These are phyloP conservation scores for Isabelozyma heimii DNA, from an alignment of 805 yeast genomes.

Conservation along the genomic window DNA sequence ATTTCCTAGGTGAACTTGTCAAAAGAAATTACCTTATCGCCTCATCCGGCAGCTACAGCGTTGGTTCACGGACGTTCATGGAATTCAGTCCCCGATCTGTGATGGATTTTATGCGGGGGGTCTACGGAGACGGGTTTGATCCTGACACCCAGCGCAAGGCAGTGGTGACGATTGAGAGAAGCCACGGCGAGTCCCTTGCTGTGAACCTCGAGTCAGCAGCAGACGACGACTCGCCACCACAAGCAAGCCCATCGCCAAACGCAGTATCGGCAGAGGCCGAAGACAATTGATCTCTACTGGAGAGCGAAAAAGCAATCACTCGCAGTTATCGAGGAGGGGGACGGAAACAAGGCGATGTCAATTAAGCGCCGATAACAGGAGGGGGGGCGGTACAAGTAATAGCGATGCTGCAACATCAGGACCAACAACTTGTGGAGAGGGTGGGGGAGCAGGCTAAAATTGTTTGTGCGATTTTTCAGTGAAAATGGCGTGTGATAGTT, in stretches of 20 bases:
- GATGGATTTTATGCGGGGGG: conserved; percentile 17
- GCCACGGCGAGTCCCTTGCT: conserved; percentile 14
- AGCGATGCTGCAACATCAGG: not conserved
- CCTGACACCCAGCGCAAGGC: conserved; percentile 12
- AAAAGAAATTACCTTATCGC: conserved; percentile 27
- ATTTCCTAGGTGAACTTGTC: conserved; percentile 23
- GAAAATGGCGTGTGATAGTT: not conserved
- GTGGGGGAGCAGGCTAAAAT: not conserved
- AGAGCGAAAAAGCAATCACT: too few species aligned
- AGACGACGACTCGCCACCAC: conserved; percentile 1
- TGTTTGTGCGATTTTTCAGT: not conserved
- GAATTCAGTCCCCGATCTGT: conserved; percentile 33
- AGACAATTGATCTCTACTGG: too few species aligned
- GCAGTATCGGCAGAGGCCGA: too few species aligned
- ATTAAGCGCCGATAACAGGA: too few species aligned
- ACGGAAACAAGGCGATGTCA: too few species aligned
- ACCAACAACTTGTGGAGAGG: not conserved
- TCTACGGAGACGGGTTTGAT: conserved; percentile 24
- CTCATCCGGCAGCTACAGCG: conserved; percentile 17
- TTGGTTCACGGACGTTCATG: conserved; percentile 31
- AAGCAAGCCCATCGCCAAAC: not conserved
- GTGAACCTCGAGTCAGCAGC: conserved; percentile 3
- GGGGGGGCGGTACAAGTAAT: too few species aligned
- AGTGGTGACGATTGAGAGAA: conserved; percentile 21
- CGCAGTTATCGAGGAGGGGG: too few species aligned